Conservation (phyloP, 139 green algal genomes). For the Chlorella vulgaris region DNA sequence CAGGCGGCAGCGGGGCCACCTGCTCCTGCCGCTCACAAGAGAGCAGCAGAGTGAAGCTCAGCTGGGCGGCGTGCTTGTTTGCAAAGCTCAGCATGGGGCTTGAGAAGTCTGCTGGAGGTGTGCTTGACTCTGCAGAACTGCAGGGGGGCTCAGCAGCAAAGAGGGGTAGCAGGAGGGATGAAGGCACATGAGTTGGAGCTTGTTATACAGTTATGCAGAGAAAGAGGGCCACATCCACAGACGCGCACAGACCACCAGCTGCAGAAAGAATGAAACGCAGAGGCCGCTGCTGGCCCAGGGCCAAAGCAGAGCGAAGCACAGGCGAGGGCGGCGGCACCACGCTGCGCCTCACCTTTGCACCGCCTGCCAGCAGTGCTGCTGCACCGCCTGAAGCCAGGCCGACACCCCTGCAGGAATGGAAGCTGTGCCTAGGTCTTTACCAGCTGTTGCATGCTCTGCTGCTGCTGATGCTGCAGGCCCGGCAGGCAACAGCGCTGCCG, state of each 20-base stretch:
- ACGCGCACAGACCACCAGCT: background rate
- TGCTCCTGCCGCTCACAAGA: background rate
- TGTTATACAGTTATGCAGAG: too few species aligned
- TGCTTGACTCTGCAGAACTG: background rate
- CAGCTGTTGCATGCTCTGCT: background rate
- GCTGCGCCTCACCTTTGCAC: background rate
- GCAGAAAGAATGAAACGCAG: too few species aligned
- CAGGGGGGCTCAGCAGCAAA: background rate
- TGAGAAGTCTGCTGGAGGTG: background rate
- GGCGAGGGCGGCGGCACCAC: background rate
- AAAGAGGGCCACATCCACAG: background rate
- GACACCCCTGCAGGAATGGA: background rate
- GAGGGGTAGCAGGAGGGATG: too few species aligned
- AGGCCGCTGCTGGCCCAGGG: too few species aligned
- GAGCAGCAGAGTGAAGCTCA: constrained; percentile 37
- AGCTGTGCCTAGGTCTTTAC: too few species aligned
- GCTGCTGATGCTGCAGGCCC: background rate
- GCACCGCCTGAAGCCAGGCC: background rate
- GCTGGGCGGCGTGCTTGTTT: constrained; percentile 41
- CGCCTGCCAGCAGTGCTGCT: constrained; percentile 12
- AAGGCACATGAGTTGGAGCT: too few species aligned
- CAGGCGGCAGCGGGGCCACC: background rate
- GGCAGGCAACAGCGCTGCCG: constrained; percentile 12
- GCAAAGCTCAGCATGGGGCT: constrained; percentile 51
- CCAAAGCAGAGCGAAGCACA: too few species aligned